Base-by-base conservation (phyloP, 257 asterid species). In the Datura wrightii region DNA sequence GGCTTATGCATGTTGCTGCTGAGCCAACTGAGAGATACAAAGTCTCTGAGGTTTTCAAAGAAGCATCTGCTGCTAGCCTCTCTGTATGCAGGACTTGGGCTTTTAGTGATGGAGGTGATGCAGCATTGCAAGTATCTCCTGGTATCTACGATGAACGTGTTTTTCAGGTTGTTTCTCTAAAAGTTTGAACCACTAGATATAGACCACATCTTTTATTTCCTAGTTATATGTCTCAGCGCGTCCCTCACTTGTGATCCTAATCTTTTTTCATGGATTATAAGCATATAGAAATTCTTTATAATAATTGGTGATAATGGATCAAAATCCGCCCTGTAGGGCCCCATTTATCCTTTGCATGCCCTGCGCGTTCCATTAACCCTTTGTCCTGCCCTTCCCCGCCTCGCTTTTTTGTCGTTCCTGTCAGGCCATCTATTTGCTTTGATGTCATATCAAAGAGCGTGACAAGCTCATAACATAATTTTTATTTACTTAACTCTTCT, bases 1-100 rank as follows among this genome's bases (percentile, higher is more conserved):
- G 93, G 94, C 87, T 91, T 88, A 91, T 91, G 94, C 86, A 83
- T 60, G 83, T 91, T 52, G 92, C 92, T 13, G 81, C 88, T 9
- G 84, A 91, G 11, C 93, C 91, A 10, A 63, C 83, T 48, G 79
- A 91, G 41, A 86, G 93, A 63, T 31, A 89, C 63, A 91, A 89
- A 71, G 81, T 91, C 55, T 84, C 94, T 5, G 84, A 84, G 10
- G 93, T 86, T 3, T 86, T 90, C n/a, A 85, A 84, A 0, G 92
- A 91, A 34, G 89, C 92, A 3, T 60, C 90, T 0, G 86, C 88
- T 36, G 85, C 89, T 5, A 88, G 94, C 7, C 92, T 91, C 24
- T 87, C 90, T 34, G 93, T 91, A 44, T 91, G 93, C 34, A 86
- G 93, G 0, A 88, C 91, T 0, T 89, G 92, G 90, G 94, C 93